Conservation (phyloP, 2,329 filamentous ascomycete genomes). For the Calonectria naviculata region DNA sequence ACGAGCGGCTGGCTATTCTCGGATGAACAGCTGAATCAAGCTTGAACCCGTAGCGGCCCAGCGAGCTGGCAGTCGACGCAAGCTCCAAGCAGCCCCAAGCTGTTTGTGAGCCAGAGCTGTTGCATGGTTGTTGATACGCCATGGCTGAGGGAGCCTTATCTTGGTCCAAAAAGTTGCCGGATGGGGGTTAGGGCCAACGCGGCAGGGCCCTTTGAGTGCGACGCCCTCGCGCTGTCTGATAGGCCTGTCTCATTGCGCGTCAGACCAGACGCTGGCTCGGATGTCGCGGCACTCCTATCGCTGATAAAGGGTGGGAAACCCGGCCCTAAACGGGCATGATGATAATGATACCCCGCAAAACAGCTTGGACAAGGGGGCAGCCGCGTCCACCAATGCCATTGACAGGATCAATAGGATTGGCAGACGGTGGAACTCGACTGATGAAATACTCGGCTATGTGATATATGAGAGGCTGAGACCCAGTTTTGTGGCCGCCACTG, state of each 20-base stretch:
- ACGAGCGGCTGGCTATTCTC: not conserved
- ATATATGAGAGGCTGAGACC: too few relatives aligned
- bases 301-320: not conserved
- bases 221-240: not conserved
- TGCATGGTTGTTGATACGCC: not conserved
- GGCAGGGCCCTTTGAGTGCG: not conserved
- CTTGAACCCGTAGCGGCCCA: not conserved
- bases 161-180: slow-evolving; percentile 1
- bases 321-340: not conserved
- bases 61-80: not conserved
- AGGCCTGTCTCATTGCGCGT: not conserved
- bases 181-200: not conserved
- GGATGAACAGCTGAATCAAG: not conserved
- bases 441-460: not conserved
- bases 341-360: not conserved
- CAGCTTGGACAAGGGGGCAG: not conserved
- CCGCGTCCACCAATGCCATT: not conserved
- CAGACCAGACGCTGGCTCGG: not conserved
- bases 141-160: not conserved
- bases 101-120: not conserved
- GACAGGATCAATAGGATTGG: not conserved
- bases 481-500: too few relatives aligned
- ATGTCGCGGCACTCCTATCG: not conserved
- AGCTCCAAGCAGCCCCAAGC: not conserved
- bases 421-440: not conserved